A percentile compares a stretch with the other conserved stretches of the same genome.
phyloP scores from a whole-genome alignment of 768 basidiomycete species.

The Trichaptum fuscoviolaceum region DNA sequence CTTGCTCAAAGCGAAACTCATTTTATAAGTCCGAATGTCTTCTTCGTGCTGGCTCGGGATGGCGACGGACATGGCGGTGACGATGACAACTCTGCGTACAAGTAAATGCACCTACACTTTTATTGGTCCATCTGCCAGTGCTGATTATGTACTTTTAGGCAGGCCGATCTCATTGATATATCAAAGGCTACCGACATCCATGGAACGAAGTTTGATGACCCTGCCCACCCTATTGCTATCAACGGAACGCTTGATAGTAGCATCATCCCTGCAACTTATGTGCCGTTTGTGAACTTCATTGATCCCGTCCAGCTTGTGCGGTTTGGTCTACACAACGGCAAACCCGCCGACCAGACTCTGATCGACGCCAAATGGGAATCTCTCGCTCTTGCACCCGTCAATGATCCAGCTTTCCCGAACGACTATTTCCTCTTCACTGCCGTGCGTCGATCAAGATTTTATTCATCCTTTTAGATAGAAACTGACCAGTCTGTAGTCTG shows the following conservation, averaged over 20 bases:
- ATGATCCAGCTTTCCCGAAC: conserved; percentile 46
- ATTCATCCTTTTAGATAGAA: not conserved
- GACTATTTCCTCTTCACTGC: conserved; percentile 66
- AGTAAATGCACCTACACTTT: conserved; percentile 27
- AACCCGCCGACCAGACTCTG: conserved; percentile 43
- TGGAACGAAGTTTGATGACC: conserved; percentile 48
- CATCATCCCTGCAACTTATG: conserved; percentile 50
- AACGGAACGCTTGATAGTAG: conserved; percentile 40
- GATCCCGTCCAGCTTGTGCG: conserved; percentile 49
- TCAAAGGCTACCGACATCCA: conserved; percentile 56
- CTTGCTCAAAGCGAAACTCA: conserved; percentile 51
- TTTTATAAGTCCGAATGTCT: conserved; percentile 47
- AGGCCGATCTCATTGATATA: conserved; percentile 56
- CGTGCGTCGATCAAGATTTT: conserved; percentile 32
- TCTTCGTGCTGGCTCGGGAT: conserved; percentile 56
- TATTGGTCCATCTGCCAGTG: not conserved
- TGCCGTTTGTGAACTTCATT: conserved; percentile 50
- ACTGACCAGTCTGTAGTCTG: conserved; percentile 30
- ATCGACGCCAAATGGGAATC: conserved; percentile 68
- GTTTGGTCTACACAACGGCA: conserved; percentile 62
- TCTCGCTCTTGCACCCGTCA: conserved; percentile 49
- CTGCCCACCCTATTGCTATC: conserved; percentile 45
- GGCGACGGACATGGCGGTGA: conserved; percentile 53
- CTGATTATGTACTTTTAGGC: conserved; percentile 30
- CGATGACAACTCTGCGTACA: conserved; percentile 45